Evolutionary conservation across 73 alveolate genomes (phyloP), one percentile per base, ranked within the genome.

Genomic region (Tetrahymena malaccensis): DNA sequence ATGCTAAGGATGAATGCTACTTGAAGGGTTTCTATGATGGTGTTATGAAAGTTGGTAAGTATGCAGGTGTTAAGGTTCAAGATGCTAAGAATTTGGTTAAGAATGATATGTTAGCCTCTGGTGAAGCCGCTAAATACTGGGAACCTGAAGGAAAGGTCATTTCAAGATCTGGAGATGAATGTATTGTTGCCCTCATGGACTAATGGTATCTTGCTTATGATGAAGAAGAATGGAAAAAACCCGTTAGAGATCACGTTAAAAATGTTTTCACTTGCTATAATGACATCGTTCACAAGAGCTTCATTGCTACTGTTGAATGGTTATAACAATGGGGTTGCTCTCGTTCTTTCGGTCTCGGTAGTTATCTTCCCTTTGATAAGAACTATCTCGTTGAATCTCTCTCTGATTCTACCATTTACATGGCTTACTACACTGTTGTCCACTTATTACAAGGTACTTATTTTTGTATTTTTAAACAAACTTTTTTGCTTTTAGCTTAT

Each of bases 371-470:
- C 35, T 98, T 99, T 99, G 99, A 99, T 95, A 95, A 96, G 85
- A 95, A 98, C 96, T 98, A 96, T 97, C 98, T 99, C 95, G 99
- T 99, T 89, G 99, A 99, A 95, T 98, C 99, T 35, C 99, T 99
- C 44, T 97, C 99, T 83, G 99, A 99, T 96, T 98, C 99, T 34
- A 99, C 99, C 22, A 98, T 99, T 55, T 99, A 99, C 97, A 97
- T 99, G 99, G 99, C 99, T 70, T 99, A 97, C 97, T 99, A 99
- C 98, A 99, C 99, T 34, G 98, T 99, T 84, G 99, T 99, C 16
- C 99, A 99, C 96, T 97, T 96, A 93, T 96, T 99, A 83, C 99
- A 99, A 97, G 99, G 98, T 55, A 70, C 16, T 50, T 1, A 50
- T 40, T n/a, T n/a, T n/a, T n/a, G n/a, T n/a, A n/a, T n/a, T n/a